phyloP scores from a whole-genome alignment of 129 eudicot species.

The Lonicera japonica region DNA sequence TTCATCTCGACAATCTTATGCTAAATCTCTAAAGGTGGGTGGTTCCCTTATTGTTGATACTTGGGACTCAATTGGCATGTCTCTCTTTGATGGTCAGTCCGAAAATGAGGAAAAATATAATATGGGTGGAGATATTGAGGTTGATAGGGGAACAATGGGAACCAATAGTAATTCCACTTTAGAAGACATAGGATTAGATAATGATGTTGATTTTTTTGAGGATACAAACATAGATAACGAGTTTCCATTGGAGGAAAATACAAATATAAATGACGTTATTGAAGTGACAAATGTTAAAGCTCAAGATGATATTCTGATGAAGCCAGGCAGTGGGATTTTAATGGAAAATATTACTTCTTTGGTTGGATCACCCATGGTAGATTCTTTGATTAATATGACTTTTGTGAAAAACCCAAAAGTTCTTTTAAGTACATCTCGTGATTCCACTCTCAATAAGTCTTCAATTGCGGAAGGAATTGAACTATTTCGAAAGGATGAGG shows the following conservation, averaged over 20 bases:
- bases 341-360: constrained; percentile 7
- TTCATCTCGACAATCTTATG: constrained; percentile 8
- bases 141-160: too few species aligned
- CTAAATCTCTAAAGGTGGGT: constrained; percentile 1
- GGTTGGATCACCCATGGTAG: too few species aligned
- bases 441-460: constrained; percentile 9
- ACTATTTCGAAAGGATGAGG: constrained; percentile 32
- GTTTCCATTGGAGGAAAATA: constrained; percentile 11
- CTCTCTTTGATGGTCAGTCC: constrained; percentile 1
- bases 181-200: constrained; percentile 20
- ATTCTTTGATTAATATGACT: constrained; percentile 3
- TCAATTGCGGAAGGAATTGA: too few species aligned
- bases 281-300: constrained; percentile 7
- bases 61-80: constrained; percentile 3
- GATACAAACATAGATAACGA: constrained; percentile 20
- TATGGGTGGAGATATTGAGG: neutral
- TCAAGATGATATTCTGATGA: too few species aligned
- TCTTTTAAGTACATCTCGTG: constrained; percentile 4
- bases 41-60: neutral
- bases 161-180: neutral
- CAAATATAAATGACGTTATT: constrained; percentile 17
- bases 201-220: constrained; percentile 26
- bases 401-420: constrained; percentile 9
- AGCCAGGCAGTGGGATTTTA: too few species aligned
- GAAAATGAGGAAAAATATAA: neutral